These are phyloP conservation scores for Filobasidium wieringae DNA, from an alignment of 768 basidiomycete species.

Conservation along the genomic window DNA sequence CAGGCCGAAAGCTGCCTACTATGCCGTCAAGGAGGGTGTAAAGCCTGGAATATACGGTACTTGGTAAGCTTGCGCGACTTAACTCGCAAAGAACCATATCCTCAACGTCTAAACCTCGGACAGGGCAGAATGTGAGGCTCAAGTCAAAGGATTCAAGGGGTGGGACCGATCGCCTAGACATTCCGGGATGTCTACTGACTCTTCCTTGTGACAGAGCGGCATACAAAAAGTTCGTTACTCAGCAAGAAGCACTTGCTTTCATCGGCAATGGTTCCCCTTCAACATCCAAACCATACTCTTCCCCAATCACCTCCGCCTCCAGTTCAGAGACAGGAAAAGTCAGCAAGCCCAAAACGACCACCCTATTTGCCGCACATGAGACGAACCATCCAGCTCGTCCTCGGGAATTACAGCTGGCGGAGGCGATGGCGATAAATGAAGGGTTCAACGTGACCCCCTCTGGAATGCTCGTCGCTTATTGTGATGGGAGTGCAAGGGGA, in stretches of 20 bases:
- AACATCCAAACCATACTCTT: conserved; percentile 6
- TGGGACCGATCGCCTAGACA: too few relatives aligned
- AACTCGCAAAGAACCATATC: neutral
- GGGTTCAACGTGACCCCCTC: conserved; percentile 19
- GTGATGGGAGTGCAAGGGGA: conserved; percentile 73
- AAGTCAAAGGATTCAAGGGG: conserved; percentile 53
- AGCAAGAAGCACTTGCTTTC: conserved; percentile 53
- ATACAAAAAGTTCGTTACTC: conserved; percentile 57
- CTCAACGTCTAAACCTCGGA: neutral
- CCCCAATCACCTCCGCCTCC: conserved; percentile 6
- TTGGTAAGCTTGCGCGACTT: conserved; percentile 46
- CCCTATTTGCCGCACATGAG: neutral
- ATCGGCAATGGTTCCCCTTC: conserved; percentile 17
- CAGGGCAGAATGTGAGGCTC: conserved; percentile 62
- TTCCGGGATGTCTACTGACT: neutral
- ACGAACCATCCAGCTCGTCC: neutral
- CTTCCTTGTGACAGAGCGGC: conserved; percentile 39
- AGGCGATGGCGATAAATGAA: conserved; percentile 34
- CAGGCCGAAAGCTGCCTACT: conserved; percentile 41
- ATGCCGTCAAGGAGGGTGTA: conserved; percentile 60
- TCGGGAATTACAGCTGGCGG: neutral
- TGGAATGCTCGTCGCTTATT: conserved; percentile 51
- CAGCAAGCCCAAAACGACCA: neutral
- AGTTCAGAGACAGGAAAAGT: neutral
- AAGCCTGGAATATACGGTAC: conserved; percentile 55